phyloP scores from a whole-genome alignment of 1,284 basidiomycete genomes.

The Ustilago crameri region DNA sequence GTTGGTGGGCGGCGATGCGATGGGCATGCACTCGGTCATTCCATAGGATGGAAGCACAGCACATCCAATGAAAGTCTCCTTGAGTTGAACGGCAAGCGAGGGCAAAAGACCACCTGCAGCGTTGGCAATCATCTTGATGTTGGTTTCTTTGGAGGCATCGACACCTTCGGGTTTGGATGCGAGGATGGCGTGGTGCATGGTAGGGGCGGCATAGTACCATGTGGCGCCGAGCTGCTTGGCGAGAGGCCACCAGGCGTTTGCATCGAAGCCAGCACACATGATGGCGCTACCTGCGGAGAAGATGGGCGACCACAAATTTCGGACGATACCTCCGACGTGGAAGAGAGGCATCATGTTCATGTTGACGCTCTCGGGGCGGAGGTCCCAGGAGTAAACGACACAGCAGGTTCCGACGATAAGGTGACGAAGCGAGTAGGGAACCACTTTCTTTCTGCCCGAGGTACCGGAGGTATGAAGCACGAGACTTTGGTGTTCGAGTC shows the following conservation, averaged over 20 bases:
- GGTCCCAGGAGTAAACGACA: slow-evolving; percentile 66
- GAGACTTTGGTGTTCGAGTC: slow-evolving; percentile 63
- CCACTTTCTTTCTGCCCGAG: slow-evolving; percentile 68
- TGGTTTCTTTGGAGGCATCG: slow-evolving; percentile 55
- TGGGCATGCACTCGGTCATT: slow-evolving; percentile 69
- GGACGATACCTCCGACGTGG: slow-evolving; percentile 68
- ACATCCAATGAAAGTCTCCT: slow-evolving; percentile 63
- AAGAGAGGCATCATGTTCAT: slow-evolving; percentile 69
- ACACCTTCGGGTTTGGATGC: slow-evolving; percentile 63
- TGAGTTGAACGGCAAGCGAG: slow-evolving; percentile 66
- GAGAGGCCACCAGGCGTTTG: slow-evolving; percentile 66
- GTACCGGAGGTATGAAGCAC: slow-evolving; percentile 68
- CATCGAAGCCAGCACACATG: slow-evolving; percentile 67
- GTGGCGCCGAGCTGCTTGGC: slow-evolving; percentile 66
- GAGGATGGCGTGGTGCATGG: slow-evolving; percentile 68
- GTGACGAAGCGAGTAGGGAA: slow-evolving; percentile 66
- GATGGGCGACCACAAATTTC: slow-evolving; percentile 67
- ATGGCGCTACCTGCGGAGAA: slow-evolving; percentile 66
- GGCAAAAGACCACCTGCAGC: slow-evolving; percentile 67
- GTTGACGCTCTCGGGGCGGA: slow-evolving; percentile 64
- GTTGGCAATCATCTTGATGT: slow-evolving; percentile 67
- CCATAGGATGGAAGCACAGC: slow-evolving; percentile 67
- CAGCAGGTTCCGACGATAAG: slow-evolving; percentile 67
- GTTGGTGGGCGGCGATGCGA: slow-evolving; percentile 66
- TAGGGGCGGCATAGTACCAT: slow-evolving; percentile 68